These are phyloP conservation scores for Chytridium lagenaria DNA, from an alignment of 371 early-diverging fungal genomes.

Conservation along the genomic window DNA sequence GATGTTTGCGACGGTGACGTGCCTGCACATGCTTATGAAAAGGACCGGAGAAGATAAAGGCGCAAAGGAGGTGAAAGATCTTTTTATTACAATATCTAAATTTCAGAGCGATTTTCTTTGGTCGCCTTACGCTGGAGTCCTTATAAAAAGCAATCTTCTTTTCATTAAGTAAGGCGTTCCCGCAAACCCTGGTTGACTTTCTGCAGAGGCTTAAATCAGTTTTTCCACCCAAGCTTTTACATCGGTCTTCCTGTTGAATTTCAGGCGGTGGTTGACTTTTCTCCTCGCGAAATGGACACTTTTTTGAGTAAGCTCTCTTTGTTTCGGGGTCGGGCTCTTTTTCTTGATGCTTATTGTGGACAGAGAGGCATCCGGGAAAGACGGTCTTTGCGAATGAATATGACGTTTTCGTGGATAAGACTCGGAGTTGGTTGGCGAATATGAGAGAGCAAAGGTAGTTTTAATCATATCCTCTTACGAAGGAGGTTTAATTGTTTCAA, in stretches of 20 bases:
- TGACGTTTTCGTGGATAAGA: neutral
- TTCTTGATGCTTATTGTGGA: too few relatives aligned
- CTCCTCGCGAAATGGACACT: neutral
- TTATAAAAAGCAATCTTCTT: neutral
- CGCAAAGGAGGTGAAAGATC: neutral
- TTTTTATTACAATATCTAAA: neutral
- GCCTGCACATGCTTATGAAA: neutral
- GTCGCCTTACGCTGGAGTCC: neutral
- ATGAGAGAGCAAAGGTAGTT: neutral
- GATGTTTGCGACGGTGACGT: neutral
- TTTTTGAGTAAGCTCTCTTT: neutral
- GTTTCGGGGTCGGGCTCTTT: too few relatives aligned
- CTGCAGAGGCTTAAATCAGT: neutral
- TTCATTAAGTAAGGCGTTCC: neutral
- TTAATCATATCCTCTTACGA: neutral
- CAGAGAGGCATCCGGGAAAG: neutral
- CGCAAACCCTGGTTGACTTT: neutral
- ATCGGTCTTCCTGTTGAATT: neutral
- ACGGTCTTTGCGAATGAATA: neutral
- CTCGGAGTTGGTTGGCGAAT: conserved; percentile 2
- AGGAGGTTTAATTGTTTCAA: too few relatives aligned
- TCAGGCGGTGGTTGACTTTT: neutral
- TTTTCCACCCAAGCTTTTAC: neutral
- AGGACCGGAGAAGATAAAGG: neutral
- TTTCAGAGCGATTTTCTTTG: neutral